A percentile compares a stretch with the other conserved stretches of the same genome.
phyloP scores from a whole-genome alignment of 257 asterid species.

The Solanum megistacrolobum region DNA sequence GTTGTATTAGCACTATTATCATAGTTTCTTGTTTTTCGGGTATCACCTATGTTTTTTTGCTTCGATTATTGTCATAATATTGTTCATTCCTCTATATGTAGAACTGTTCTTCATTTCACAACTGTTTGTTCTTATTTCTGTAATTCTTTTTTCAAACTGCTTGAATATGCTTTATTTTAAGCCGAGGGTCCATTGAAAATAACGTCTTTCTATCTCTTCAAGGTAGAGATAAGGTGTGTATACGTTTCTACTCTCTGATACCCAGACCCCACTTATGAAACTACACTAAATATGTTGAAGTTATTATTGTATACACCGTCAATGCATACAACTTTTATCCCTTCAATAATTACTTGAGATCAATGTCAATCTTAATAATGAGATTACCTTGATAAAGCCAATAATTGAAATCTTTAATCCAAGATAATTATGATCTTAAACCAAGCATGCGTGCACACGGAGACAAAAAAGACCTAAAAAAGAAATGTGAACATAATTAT shows the following conservation, averaged over 20 bases:
- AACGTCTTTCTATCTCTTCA: not conserved
- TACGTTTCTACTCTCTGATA: not conserved
- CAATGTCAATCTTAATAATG: not conserved
- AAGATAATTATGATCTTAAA: constrained; percentile 5
- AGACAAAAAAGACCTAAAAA: not conserved
- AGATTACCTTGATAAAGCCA: not conserved
- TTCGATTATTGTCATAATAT: not conserved
- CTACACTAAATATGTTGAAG: not conserved
- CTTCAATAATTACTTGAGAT: not conserved
- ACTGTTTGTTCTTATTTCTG: not conserved
- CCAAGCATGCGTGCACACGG: constrained; percentile 12
- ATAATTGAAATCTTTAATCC: not conserved
- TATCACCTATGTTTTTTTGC: not conserved
- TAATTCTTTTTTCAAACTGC: not conserved
- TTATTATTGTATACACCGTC: not conserved
- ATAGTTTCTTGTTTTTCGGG: not conserved
- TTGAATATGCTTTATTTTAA: not conserved
- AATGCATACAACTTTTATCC: not conserved
- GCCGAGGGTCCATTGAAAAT: not conserved
- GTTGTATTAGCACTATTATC: not conserved
- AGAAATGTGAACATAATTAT: constrained; percentile 8
- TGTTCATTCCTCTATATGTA: not conserved
- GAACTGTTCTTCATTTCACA: not conserved
- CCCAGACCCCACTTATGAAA: accelerated
- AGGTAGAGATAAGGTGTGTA: not conserved